Evolutionary conservation across 139 green algal genomes (phyloP), one percentile per base, ranked within the genome.

Genomic region (Penium margaritaceum): DNA sequence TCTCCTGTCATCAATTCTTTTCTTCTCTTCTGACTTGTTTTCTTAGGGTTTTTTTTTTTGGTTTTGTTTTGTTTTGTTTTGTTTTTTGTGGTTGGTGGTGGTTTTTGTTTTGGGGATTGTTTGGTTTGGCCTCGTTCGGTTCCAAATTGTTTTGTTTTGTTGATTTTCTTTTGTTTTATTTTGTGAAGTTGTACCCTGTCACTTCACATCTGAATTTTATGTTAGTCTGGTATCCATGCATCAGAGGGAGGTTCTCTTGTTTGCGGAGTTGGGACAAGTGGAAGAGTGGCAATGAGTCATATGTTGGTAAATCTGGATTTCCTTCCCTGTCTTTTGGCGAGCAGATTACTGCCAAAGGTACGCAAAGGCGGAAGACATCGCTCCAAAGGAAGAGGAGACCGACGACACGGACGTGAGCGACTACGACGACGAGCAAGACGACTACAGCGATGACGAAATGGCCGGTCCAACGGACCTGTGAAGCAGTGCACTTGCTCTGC

Each of bases 291-390:
- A n/a, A n/a, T n/a, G n/a, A n/a, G n/a, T n/a, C n/a, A n/a, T n/a
- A n/a, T n/a, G n/a, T n/a, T n/a, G n/a, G n/a, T n/a, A n/a, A n/a
- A n/a, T 51, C 41, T 21, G 41, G 41, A 12, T 24, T 35, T 63
- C 24, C 14, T 63, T 63, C 5, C 24, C 54, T 62, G 19, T 21
- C 1, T 77, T 61, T 19, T 70, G 3, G 1, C 2, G 19, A 76
- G 37, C 74, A 81, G 75, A 81, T n/a, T 81, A 81, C 30, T 79
- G 69, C 32, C 14, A 72, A 64, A 73, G 73, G 19, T 81, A 79
- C 44, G 75, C 70, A 17, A 81, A 81, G 51, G 21, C 67, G 7
- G 75, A 72, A n/a, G 67, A 78, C 38, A 21, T 66, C 21, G 72
- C 19, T 12, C 19, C 55, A 58, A 46, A 6, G 9, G 24, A 72